These are phyloP conservation scores for Erysimum pusillum DNA, from an alignment of 441 rosid species.

Conservation along the genomic window DNA sequence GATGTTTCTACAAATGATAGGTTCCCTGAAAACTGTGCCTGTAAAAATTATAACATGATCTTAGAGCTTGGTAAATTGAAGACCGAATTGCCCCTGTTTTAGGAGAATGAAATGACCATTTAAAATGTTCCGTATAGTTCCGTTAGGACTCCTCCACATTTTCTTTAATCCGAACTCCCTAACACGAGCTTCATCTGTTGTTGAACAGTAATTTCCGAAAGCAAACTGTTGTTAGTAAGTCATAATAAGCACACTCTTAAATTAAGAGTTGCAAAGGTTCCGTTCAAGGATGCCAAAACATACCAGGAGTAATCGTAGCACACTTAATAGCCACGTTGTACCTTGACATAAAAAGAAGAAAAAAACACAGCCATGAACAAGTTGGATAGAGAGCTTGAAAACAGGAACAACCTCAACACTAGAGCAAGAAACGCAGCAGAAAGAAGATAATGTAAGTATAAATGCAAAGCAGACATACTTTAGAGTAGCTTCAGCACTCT, in stretches of 20 bases:
- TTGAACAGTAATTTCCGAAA: slow-evolving; percentile 1
- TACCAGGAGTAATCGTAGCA: slow-evolving; percentile 95
- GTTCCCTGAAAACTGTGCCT: slow-evolving; percentile 97
- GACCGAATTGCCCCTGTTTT: not conserved
- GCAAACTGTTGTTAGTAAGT: slow-evolving; percentile 12
- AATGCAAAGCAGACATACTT: slow-evolving; percentile 54
- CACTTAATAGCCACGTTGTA: slow-evolving; percentile 96
- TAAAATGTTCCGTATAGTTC: slow-evolving; percentile 89
- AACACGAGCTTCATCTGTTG: slow-evolving; percentile 85
- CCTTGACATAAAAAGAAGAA: slow-evolving; percentile 50
- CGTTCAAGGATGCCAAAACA: slow-evolving; percentile 12
- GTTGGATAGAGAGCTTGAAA: slow-evolving; percentile 10
- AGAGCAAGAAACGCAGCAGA: not conserved
- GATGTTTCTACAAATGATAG: slow-evolving; percentile 83
- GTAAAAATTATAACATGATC: slow-evolving; percentile 35
- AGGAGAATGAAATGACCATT: slow-evolving; percentile 62
- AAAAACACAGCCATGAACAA: slow-evolving; percentile 5
- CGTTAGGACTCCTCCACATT: slow-evolving; percentile 98
- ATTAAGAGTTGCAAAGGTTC: slow-evolving; percentile 1
- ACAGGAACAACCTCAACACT: slow-evolving; percentile 16
- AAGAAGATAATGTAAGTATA: not conserved
- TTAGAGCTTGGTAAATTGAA: slow-evolving; percentile 10
- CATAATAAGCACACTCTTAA: slow-evolving; percentile 7
- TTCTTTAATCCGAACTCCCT: slow-evolving; percentile 78
- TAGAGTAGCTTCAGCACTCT: slow-evolving; percentile 85